Base-by-base conservation (phyloP, 2,329 filamentous ascomycete genomes). In the Proliferodiscus dingleyae region DNA sequence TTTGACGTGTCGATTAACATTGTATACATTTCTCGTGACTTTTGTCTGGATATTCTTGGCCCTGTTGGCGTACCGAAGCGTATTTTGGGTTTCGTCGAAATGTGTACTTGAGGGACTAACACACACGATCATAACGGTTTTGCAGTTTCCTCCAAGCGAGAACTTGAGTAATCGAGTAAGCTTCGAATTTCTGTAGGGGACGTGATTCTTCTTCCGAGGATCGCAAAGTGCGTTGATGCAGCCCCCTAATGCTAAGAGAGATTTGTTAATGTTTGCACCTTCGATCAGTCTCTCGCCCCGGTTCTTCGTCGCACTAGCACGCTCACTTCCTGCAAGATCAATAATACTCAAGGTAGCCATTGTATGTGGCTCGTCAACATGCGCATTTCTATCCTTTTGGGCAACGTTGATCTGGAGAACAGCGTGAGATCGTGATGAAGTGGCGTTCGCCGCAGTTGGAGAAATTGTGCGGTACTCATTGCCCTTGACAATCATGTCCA, bases 1-100 rank as follows among this genome's bases (percentile, higher is more conserved):
- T 72, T 98, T 98, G 61, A 98, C 93, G 68, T 98, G 93, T 51
- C 93, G 86, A 66, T 98, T 96, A 53, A 98, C 93, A 65, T 98
- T 98, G 71, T 94, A 98, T 19, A 97, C 90, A 63, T 98, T 98
- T 61, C 90, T 83, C n/a, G 93, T 96, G 46, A 96, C 89, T 75
- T 98, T 98, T 48, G 93, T 98, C 71, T 97, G 94, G 63, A 98
- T 98, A 62, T 98, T 98, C 78, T 98, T 98, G 48, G 93, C 93
- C 56, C 93, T 80, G 67, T 98, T 97, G 40, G 93, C 93, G 62
- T 98, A 98, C 59, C 94, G 87, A 15, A 98, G 75, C 0, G 93
- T 98, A 66, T 98, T 98, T 61, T 98, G 93, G 0, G 91, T 96
- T 69, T 98, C 93, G 66, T 98, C 93, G 59, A 93, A 98, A 68